Evolutionary conservation across 179 eudicot genomes (phyloP).

Genomic region (Beta corolliflora): DNA sequence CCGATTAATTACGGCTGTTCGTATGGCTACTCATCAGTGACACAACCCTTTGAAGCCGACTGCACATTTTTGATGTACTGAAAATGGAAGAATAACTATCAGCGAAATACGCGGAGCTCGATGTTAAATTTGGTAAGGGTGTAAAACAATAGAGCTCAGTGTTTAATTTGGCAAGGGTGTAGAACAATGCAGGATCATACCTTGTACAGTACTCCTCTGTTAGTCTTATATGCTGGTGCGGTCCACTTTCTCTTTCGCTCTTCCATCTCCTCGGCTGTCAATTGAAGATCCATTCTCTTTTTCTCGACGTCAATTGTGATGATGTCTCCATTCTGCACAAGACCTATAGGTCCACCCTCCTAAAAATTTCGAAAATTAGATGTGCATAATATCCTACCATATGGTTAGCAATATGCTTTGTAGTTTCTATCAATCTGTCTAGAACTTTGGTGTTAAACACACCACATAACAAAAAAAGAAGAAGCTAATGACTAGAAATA

Average conservation of each 20-base stretch:
- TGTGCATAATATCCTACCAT: neutral
- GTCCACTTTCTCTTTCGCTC: constrained; percentile 78
- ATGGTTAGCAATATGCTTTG: neutral
- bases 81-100: constrained; percentile 11
- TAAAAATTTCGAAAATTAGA: constrained; percentile 30
- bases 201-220: constrained; percentile 87
- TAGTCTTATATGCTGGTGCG: constrained; percentile 70
- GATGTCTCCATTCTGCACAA: constrained; percentile 73
- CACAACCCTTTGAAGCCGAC: constrained; percentile 87
- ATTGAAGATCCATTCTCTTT: constrained; percentile 72
- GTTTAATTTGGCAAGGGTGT: neutral
- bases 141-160: neutral
- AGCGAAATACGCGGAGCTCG: neutral
- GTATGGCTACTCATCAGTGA: constrained; percentile 69
- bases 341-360: constrained; percentile 99
- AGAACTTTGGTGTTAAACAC: neutral
- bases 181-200: constrained; percentile 29
- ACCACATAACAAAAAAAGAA: neutral
- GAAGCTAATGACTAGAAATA: neutral
- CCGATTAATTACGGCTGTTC: neutral
- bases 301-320: constrained; percentile 72
- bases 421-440: neutral
- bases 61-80: constrained; percentile 94
- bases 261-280: constrained; percentile 60
- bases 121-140: neutral